phyloP scores from a whole-genome alignment of 2,329 filamentous ascomycete species.

The Gliomastix tumulicola region DNA sequence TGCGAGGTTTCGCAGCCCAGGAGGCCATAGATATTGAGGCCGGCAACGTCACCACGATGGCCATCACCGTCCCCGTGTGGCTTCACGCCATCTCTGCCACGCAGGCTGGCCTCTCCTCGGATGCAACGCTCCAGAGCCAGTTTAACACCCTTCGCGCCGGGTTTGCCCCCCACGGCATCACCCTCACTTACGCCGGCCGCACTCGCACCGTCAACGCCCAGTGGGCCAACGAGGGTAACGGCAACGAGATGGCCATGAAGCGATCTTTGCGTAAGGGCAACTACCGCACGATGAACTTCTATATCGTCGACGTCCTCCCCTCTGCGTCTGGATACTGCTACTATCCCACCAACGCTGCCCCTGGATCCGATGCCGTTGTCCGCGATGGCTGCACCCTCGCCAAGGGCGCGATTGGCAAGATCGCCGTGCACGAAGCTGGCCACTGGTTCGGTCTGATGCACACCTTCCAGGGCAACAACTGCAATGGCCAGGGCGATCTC shows the following conservation, averaged over 20 bases:
- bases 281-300: constrained; percentile 36
- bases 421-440: constrained; percentile 34
- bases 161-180: constrained; percentile 8
- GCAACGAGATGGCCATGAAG: constrained; percentile 33
- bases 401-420: constrained; percentile 2
- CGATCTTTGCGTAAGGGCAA: constrained; percentile 31
- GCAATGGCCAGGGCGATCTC: constrained; percentile 25
- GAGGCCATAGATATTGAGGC: constrained; percentile 4
- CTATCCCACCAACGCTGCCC: constrained; percentile 23
- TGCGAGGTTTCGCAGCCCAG: constrained; percentile 1
- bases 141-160: constrained; percentile 13
- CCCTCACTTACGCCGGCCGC: constrained; percentile 1
- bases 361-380: constrained; percentile 14
- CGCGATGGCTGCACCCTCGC: constrained; percentile 26
- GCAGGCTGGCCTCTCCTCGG: constrained; percentile 1
- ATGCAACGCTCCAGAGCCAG: constrained; percentile 7
- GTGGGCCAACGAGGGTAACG: constrained; percentile 30
- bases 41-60: constrained; percentile 8
- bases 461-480: constrained; percentile 34
- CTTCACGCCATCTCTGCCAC: constrained; percentile 5
- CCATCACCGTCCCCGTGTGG: constrained; percentile 10
- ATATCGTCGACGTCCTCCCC: constrained; percentile 27
- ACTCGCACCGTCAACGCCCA: constrained; percentile 31
- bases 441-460: constrained; percentile 42
- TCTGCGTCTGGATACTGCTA: constrained; percentile 30